Evolutionary conservation across 441 rosid genomes (phyloP).

Genomic region (Mallotus japonicus): DNA sequence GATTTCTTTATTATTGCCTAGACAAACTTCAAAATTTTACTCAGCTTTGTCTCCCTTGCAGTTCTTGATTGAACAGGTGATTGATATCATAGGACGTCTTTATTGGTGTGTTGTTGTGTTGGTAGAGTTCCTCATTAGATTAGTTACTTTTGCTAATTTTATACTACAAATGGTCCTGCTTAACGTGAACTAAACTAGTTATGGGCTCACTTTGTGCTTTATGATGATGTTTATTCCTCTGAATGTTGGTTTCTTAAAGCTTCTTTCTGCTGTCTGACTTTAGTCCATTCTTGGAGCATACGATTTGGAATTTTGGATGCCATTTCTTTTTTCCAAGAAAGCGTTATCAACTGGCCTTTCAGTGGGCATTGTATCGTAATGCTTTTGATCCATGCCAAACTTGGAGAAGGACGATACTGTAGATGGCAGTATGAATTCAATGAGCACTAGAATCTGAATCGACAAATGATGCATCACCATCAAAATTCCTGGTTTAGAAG

Average conservation of each 20-base stretch:
- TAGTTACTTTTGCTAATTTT: neutral
- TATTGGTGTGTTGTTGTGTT: neutral
- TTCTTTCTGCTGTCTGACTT: neutral
- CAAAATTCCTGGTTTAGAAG: neutral
- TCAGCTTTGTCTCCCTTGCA: neutral
- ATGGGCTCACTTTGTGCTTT: neutral
- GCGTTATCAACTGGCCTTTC: neutral
- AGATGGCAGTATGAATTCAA: neutral
- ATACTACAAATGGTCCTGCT: neutral
- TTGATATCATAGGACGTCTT: conserved; percentile 1
- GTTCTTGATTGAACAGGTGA: neutral
- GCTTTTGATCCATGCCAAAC: neutral
- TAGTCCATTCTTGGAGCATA: neutral
- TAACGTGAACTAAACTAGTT: neutral
- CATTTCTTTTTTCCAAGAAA: neutral
- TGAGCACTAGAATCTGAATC: neutral
- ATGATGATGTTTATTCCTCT: neutral
- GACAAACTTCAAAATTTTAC: neutral
- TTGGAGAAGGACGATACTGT: neutral
- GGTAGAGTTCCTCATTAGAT: neutral
- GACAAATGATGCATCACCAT: neutral
- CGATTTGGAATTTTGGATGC: neutral
- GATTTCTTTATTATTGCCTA: neutral
- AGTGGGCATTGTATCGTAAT: neutral
- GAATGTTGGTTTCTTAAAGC: neutral